Conservation (phyloP, 2,329 filamentous ascomycete species). For the Fusarium begoniae region DNA sequence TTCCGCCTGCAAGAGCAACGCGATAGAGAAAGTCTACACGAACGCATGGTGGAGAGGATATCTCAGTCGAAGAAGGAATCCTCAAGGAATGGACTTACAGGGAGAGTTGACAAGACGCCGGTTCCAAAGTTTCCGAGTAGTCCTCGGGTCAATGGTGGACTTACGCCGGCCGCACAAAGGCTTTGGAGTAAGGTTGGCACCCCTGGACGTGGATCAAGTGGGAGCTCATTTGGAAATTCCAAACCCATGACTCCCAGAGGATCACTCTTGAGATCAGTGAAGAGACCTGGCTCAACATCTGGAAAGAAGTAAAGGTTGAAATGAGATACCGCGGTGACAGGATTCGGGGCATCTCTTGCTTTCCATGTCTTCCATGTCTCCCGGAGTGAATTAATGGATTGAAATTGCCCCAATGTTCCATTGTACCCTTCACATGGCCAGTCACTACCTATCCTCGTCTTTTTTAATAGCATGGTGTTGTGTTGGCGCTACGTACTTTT, state of each 20-base stretch:
- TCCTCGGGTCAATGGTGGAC: conserved; percentile 62
- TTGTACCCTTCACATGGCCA: background rate
- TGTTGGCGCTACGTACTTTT: background rate
- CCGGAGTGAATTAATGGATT: background rate
- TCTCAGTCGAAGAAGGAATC: conserved; percentile 75
- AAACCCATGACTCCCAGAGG: conserved; percentile 52
- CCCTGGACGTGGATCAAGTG: conserved; percentile 48
- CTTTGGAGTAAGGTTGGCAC: conserved; percentile 70
- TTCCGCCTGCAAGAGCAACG: conserved; percentile 82
- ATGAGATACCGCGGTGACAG: background rate
- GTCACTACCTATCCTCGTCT: background rate
- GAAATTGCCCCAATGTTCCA: background rate
- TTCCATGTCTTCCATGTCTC: background rate
- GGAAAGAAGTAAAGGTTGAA: conserved; percentile 7
- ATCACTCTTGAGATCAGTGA: conserved; percentile 50
- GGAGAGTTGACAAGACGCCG: conserved; percentile 66
- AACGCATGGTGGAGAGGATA: conserved; percentile 86
- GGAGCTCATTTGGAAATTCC: conserved; percentile 48
- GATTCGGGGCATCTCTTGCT: background rate
- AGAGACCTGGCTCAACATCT: conserved; percentile 38
- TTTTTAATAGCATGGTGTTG: background rate
- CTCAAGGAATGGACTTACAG: conserved; percentile 66
- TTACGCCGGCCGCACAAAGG: conserved; percentile 80
- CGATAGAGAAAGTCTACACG: conserved; percentile 81
- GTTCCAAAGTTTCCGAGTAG: conserved; percentile 77